phyloP scores from a whole-genome alignment of 2,329 filamentous ascomycete genomes.

The Cercospora sp. region DNA sequence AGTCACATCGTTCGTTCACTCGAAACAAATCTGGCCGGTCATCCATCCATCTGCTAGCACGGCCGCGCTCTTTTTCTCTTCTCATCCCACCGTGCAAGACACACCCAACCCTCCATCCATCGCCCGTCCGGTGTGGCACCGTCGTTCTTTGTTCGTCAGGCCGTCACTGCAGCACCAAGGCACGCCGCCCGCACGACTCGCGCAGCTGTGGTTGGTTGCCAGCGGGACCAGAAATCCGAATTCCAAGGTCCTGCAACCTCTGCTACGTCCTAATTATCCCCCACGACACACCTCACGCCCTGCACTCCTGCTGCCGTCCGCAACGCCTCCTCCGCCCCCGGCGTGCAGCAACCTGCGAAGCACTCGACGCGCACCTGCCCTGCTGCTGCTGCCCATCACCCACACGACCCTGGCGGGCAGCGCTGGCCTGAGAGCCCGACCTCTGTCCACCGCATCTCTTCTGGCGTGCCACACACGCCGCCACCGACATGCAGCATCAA shows the following conservation, averaged over 20 bases:
- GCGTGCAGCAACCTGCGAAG: background rate
- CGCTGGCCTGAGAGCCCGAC: background rate
- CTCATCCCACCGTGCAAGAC: background rate
- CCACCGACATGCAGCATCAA: constrained; percentile 34
- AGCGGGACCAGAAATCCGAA: background rate
- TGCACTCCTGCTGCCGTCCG: background rate
- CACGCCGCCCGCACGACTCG: constrained; percentile 3
- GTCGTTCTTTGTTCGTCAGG: constrained; percentile 19
- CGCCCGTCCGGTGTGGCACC: constrained; percentile 10
- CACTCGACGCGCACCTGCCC: background rate
- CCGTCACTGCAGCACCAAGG: constrained; percentile 12
- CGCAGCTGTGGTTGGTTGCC: background rate
- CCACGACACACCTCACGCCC: background rate
- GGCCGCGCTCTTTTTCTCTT: background rate
- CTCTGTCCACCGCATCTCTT: constrained; percentile 7
- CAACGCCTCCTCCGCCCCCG: background rate
- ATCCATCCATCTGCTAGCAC: background rate
- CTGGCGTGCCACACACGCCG: constrained; percentile 15
- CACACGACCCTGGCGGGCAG: constrained; percentile 3
- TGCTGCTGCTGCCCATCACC: background rate
- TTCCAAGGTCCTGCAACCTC: background rate
- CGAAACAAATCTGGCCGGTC: background rate
- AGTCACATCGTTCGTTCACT: background rate
- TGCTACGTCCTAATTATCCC: background rate
- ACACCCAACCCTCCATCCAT: background rate